Evolutionary conservation across 2,329 filamentous ascomycete species (phyloP).

Genomic region (Decorospora gaudefroyi): DNA sequence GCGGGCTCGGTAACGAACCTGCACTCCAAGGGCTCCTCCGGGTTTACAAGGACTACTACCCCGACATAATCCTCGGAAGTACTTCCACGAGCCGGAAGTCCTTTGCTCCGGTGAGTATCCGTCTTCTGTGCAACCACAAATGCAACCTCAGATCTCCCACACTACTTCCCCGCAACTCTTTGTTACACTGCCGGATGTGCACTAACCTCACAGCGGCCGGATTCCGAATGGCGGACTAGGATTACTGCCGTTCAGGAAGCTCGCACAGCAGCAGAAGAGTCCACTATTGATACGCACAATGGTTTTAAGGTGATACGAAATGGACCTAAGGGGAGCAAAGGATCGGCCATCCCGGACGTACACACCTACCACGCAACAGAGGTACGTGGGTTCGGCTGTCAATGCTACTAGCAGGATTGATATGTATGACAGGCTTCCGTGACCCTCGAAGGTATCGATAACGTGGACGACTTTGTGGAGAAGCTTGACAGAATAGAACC

Average conservation of each 20-base stretch:
- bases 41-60: conserved; percentile 90
- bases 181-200: conserved; percentile 21
- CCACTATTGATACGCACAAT: conserved; percentile 50
- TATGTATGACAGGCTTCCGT: conserved; percentile 45
- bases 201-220: conserved; percentile 61
- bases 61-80: conserved; percentile 80
- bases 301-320: conserved; percentile 67
- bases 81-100: conserved; percentile 53
- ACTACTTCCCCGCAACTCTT: conserved; percentile 16
- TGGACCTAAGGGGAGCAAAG: conserved; percentile 55
- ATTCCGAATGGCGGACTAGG: conserved; percentile 72
- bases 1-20: conserved; percentile 65
- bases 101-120: conserved; percentile 47
- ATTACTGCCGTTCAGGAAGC: conserved; percentile 69
- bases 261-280: conserved; percentile 50
- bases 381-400: conserved; percentile 38
- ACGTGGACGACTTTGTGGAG: conserved; percentile 68
- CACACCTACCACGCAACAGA: conserved; percentile 75
- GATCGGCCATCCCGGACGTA: conserved; percentile 64
- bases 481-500: conserved; percentile 78
- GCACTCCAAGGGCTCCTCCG: conserved; percentile 73
- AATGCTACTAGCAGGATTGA: conserved; percentile 12
- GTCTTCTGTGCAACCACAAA: conserved; percentile 19
- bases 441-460: conserved; percentile 75
- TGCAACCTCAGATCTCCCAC: conserved; percentile 12